Base-by-base conservation (phyloP, 1,284 basidiomycete genomes). In the Cryptococcus sp. region DNA sequence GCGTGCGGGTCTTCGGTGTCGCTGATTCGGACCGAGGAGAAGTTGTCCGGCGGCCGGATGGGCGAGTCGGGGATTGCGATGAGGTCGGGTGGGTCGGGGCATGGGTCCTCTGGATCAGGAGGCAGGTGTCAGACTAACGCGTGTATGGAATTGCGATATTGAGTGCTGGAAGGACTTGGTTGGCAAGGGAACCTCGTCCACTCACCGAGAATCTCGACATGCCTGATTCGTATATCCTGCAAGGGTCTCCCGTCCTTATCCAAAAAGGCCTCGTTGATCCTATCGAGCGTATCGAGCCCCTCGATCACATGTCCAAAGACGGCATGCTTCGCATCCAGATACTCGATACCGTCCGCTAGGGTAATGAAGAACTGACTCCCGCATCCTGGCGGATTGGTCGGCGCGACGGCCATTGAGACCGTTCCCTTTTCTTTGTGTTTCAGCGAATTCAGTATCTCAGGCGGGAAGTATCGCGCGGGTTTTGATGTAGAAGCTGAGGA, bases 341-440 rank as follows among this genome's bases (percentile, higher is more conserved):
- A 98, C 65, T 94, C 91, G 71, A 97, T 90, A 60, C 87, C 87
- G 68, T 95, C 90, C 19, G 84, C 87, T 1, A 99, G 83, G 0
- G 95, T 98, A 69, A 99, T 85, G 80, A 97, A 98, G 82, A 98
- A 99, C 74, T 98, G 95, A 69, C 89, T 91, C 3, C 91, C 95
- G 66, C 91, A 93, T 5, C 93, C 91, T 7, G 91, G 87, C 55
- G 84, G 81, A n/a, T 77, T 77, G 20, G 85, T 81, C 7, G 88
- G 75, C 17, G 93, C 89, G 15, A 96, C 87, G 6, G 93, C 93
- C 93, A 96, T 97, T 0, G 91, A 94, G 3, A 99, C 89, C 0
- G 93, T 97, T 8, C 95, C 95, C 68, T 86, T 87, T n/a, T 82
- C 77, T 0, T 83, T 83, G 75, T 99, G 95, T 78, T 96, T 96